A percentile compares a stretch with the other conserved stretches of the same genome.
Conservation (phyloP, 768 basidiomycete species). For the Boletus tylopilopsis region DNA sequence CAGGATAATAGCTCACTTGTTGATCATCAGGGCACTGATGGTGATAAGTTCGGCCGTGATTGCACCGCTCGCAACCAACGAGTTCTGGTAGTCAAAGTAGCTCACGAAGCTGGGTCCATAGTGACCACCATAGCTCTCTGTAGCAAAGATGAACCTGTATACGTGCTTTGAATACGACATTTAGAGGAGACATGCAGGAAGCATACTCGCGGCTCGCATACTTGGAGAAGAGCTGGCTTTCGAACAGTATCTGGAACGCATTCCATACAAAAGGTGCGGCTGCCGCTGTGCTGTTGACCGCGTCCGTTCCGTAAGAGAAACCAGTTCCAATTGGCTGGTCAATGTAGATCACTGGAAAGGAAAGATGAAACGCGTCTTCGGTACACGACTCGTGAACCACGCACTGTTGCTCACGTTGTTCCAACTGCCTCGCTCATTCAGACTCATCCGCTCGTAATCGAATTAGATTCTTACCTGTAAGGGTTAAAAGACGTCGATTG, state of each 20-base stretch:
- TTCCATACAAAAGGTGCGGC: conserved; percentile 59
- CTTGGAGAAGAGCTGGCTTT: conserved; percentile 48
- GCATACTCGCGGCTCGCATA: conserved; percentile 53
- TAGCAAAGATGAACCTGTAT: conserved; percentile 55
- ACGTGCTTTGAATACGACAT: neutral
- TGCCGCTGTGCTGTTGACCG: conserved; percentile 46
- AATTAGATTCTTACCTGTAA: conserved; percentile 40
- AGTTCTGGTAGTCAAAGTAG: conserved; percentile 62
- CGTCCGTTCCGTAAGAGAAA: conserved; percentile 55
- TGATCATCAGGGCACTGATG: conserved; percentile 62
- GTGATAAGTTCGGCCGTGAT: conserved; percentile 48
- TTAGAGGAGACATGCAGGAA: neutral
- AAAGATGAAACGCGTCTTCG: neutral
- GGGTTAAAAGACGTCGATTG: conserved; percentile 54
- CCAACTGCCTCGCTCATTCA: conserved; percentile 42
- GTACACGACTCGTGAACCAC: conserved; percentile 16
- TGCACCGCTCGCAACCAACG: conserved; percentile 40
- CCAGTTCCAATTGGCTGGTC: conserved; percentile 68
- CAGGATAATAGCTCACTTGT: conserved; percentile 40
- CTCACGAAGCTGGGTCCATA: conserved; percentile 63
- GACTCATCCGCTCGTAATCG: neutral
- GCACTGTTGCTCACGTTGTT: conserved; percentile 63
- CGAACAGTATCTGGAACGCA: conserved; percentile 61
- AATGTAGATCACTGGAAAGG: conserved; percentile 58
- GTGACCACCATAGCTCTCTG: conserved; percentile 68